Percentiles rank a stretch among this genome's conserved stretches.
Conservation (phyloP, 1,139 yeast species). For the Geotrichum australiense region DNA sequence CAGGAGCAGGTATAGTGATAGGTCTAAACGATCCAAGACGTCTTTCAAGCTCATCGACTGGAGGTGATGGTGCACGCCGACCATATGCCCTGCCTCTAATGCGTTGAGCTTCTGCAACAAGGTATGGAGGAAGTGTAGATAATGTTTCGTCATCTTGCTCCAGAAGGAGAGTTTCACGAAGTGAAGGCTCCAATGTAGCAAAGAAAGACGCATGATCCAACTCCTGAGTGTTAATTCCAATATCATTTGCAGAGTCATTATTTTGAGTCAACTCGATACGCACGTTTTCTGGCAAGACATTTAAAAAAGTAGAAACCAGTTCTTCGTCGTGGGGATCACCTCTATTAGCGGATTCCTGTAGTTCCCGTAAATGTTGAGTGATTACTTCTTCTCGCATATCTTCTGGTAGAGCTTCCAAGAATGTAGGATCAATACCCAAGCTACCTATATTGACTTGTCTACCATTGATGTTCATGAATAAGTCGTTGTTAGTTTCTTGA, state of each 20-base stretch:
- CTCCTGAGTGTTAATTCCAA: constrained; percentile 25
- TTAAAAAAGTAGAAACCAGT: constrained; percentile 73
- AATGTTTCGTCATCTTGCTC: constrained; percentile 34
- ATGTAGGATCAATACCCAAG: constrained; percentile 88
- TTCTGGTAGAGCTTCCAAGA: constrained; percentile 83
- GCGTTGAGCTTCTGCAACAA: constrained; percentile 33
- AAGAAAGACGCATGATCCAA: constrained; percentile 31
- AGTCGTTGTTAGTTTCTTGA: constrained; percentile 13
- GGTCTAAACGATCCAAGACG: constrained; percentile 10
- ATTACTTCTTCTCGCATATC: constrained; percentile 91
- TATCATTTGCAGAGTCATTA: constrained; percentile 40
- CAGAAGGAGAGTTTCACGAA: constrained; percentile 32
- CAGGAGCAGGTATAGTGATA: constrained; percentile 3
- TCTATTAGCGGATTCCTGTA: constrained; percentile 34
- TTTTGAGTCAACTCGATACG: constrained; percentile 69
- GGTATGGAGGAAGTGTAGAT: constrained; percentile 29
- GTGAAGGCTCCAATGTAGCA: constrained; percentile 34
- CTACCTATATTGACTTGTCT: constrained; percentile 79
- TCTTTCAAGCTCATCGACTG: constrained; percentile 11
- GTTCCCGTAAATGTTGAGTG: constrained; percentile 74
- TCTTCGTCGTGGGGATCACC: constrained; percentile 46
- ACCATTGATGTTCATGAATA: constrained; percentile 70
- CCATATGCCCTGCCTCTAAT: constrained; percentile 26
- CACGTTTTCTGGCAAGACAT: constrained; percentile 70
- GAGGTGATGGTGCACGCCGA: constrained; percentile 12